These are phyloP conservation scores for Microstroma glucosiphilum DNA, from an alignment of 1,284 basidiomycete genomes.

Conservation along the genomic window DNA sequence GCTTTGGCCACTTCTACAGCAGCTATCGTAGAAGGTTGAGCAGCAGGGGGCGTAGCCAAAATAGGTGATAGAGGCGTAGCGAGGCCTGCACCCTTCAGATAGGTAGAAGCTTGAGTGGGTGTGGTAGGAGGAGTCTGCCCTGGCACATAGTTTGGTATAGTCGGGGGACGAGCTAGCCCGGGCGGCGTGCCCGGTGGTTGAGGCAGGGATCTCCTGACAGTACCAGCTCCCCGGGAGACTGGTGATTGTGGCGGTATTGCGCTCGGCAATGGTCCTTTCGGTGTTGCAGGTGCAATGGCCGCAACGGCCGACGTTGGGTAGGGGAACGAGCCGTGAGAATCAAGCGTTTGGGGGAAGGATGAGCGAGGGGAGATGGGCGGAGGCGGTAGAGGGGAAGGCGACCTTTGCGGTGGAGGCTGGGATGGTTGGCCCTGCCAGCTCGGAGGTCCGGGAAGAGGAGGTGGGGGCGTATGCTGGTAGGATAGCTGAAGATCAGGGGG, in stretches of 20 bases:
- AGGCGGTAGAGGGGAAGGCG: neutral
- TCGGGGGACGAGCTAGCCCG: neutral
- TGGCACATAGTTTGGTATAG: no score
- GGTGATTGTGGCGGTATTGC: slow-evolving; percentile 4
- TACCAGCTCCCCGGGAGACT: slow-evolving; percentile 7
- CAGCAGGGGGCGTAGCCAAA: neutral
- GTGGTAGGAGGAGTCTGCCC: no score
- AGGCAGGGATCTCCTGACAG: slow-evolving; percentile 10
- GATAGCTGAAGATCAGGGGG: no score
- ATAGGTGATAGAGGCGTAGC: neutral
- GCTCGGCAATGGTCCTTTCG: neutral
- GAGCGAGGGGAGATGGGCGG: neutral
- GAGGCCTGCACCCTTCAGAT: no score
- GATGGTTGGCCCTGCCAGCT: no score
- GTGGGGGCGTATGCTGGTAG: no score
- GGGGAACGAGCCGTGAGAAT: neutral
- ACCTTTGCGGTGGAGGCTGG: no score
- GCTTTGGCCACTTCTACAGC: neutral
- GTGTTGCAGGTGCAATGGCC: neutral
- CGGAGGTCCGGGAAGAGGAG: no score
- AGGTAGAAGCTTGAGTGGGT: no score
- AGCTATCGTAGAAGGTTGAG: neutral
- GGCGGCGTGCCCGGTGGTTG: slow-evolving; percentile 7
- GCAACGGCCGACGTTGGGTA: slow-evolving; percentile 7
- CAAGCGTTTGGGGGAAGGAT: neutral